Evolutionary conservation across 1,284 basidiomycete genomes (phyloP), one percentile per base, ranked within the genome.

Genomic region (Lignosus rhinocerotis): DNA sequence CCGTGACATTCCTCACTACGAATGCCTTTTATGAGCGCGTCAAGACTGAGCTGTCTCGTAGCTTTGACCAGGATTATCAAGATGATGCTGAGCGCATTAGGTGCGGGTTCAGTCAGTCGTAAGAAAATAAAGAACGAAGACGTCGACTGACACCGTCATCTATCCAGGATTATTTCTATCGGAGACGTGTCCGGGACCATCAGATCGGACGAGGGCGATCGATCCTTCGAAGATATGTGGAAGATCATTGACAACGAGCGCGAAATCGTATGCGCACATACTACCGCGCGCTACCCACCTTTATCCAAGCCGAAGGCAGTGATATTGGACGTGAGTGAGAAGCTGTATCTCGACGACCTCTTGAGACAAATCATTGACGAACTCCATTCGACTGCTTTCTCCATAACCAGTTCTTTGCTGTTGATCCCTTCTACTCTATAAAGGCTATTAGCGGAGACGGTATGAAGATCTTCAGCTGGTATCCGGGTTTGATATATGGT

Each of bases 381-480:
- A 14, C n/a, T 6, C 6, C 14, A 17, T 10, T 11, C 16, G 34
- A 32, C 12, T 14, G 10, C 19, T 46, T 14, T 10, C 14, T 45
- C 14, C 21, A n/a, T 0, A 3, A n/a, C 16, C 43, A 68, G 67
- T 60, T 60, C 46, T 60, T 65, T 42, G 53, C 45, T 10, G n/a
- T 59, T 19, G 47, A 61, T 6, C 44, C 50, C n/a, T 45, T 60
- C 48, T 43, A 55, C 6, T 36, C 41, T 9, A 8, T 58, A 31
- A 42, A 48, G 34, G 43, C 43, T 2, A 6, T 58, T 17, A 43
- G 55, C 44, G 53, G 44, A 12, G 12, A 57, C 12, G 39, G n/a
- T 5, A 54, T 66, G 8, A 66, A 66, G 38, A 30, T 67, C 6
- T 64, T 55, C 41, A 47, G 46, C 1, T 69, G 63, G 64, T 42